Conservation (phyloP, 83 land plant genomes). For the Diphasiastrum complanatum region DNA sequence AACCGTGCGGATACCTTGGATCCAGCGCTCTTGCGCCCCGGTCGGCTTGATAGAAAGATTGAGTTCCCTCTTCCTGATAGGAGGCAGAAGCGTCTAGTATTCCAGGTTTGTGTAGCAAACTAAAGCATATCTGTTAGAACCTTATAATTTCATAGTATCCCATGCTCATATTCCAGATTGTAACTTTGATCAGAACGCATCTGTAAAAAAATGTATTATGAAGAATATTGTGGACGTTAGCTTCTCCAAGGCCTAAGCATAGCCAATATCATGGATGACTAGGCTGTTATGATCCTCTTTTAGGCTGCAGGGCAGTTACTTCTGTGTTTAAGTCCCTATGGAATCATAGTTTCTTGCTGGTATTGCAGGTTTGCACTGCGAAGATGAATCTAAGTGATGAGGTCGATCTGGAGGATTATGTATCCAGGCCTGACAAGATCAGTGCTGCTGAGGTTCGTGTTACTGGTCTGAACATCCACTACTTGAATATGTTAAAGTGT, state of each 20-base stretch:
- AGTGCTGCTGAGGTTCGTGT: constrained; percentile 83
- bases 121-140: not conserved
- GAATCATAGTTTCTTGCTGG: not conserved
- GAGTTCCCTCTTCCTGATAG: constrained; percentile 87
- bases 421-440: constrained; percentile 83
- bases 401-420: constrained; percentile 86
- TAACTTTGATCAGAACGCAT: too few relatives aligned
- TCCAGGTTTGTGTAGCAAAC: constrained; percentile 44
- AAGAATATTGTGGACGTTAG: too few relatives aligned
- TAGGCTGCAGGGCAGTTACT: too few relatives aligned
- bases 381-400: constrained; percentile 87
- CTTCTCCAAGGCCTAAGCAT: too few relatives aligned
- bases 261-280: not conserved
- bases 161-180: too few relatives aligned
- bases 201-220: too few relatives aligned
- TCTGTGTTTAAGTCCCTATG: too few relatives aligned
- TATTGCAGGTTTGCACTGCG: constrained; percentile 68
- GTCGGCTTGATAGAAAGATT: constrained; percentile 79
- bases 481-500: too few relatives aligned
- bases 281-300: too few relatives aligned
- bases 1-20: constrained; percentile 92
- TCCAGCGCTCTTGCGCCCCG: constrained; percentile 88
- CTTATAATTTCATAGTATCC: not conserved
- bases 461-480: not conserved
- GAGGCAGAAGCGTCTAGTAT: constrained; percentile 88